Evolutionary conservation across 2,329 filamentous ascomycete genomes (phyloP).

Genomic region (Botryotinia globosa): DNA sequence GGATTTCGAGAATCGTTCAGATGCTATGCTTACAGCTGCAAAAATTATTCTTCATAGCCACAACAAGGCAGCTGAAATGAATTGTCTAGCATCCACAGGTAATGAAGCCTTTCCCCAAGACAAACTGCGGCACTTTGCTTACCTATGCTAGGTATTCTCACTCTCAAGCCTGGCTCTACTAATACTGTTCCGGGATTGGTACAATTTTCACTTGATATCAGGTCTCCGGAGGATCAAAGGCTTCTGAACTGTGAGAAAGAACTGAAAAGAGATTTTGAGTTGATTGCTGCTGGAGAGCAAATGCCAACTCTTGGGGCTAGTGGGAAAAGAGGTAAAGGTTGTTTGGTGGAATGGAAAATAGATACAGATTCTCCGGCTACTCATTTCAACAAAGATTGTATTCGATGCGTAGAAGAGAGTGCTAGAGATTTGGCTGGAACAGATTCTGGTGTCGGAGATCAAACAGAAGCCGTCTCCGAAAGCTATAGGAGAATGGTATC

Average conservation of each 20-base stretch:
- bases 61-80: conserved; percentile 56
- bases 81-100: conserved; percentile 57
- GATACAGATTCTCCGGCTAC: conserved; percentile 62
- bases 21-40: conserved; percentile 65
- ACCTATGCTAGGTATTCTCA: conserved; percentile 56
- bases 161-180: conserved; percentile 62
- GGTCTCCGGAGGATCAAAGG: conserved; percentile 54
- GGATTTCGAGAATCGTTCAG: conserved; percentile 61
- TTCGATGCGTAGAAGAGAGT: conserved; percentile 60
- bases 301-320: conserved; percentile 46
- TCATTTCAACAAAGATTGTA: conserved; percentile 65
- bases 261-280: conserved; percentile 56
- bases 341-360: conserved; percentile 55
- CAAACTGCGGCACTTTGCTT: not conserved
- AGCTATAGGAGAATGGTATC: conserved; percentile 53
- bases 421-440: conserved; percentile 55
- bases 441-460: conserved; percentile 44
- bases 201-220: conserved; percentile 66
- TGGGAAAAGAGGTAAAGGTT: conserved; percentile 49
- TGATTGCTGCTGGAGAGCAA: conserved; percentile 56
- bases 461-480: conserved; percentile 51
- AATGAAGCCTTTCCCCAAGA: not conserved
- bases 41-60: conserved; percentile 67
- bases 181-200: conserved; percentile 72
- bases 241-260: conserved; percentile 57